phyloP scores from a whole-genome alignment of 73 alveolate species.

The Tetrahymena elliotti region DNA sequence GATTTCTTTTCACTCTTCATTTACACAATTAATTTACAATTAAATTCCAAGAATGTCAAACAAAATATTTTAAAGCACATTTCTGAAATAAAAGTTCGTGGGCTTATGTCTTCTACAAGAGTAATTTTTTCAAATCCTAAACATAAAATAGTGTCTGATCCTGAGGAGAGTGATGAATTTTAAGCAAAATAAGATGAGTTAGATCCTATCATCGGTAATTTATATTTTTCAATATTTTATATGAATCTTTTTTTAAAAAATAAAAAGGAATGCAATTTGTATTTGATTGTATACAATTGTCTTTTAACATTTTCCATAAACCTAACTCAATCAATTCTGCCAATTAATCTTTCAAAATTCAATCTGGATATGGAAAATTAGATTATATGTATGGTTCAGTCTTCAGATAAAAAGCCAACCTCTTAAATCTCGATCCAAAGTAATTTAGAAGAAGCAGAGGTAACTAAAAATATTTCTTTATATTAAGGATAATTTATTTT shows the following conservation, averaged over 20 bases:
- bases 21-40: background rate
- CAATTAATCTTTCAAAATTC: background rate
- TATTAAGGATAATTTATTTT: no score
- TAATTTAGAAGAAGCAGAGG: background rate
- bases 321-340: background rate
- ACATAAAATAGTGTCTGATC: background rate
- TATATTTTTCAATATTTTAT: background rate
- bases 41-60: background rate
- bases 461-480: no score
- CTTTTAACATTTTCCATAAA: background rate
- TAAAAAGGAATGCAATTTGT: background rate
- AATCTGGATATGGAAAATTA: background rate
- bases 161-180: background rate
- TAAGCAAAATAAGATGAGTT: background rate
- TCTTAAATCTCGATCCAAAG: background rate
- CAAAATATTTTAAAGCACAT: background rate
- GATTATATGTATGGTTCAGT: background rate
- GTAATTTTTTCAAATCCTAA: background rate
- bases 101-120: background rate
- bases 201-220: background rate
- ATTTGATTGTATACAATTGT: background rate
- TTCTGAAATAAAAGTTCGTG: background rate
- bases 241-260: background rate
- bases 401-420: background rate
- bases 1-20: background rate